Evolutionary conservation across 1,139 yeast genomes (phyloP), one percentile per base, ranked within the genome.

Genomic region (Meyerozyma guilliermondii): DNA sequence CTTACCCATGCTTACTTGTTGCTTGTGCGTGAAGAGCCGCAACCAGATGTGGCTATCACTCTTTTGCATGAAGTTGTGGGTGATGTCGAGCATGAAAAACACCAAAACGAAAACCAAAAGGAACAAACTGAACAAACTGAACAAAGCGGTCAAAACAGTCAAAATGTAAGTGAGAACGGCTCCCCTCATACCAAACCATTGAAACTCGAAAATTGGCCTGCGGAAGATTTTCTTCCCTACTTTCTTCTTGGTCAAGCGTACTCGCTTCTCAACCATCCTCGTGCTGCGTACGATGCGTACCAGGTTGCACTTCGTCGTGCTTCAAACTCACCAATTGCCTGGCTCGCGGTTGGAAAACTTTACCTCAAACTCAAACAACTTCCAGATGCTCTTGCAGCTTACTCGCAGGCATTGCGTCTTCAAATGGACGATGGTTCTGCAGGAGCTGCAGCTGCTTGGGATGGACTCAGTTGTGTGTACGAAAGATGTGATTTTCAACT

Each of bases 301-400:
- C 86, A 81, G 54, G 66, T 71, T 34, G 81, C 86, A 2, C 60
- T 81, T 42, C 68, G 76, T 46, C 65, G 79, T 39, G 80, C 82
- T 0, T 74, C 81, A 16, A 65, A 67, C 29, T 71, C 76, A 11
- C 80, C 86, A 14, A 64, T 79, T 41, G 76, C 83, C 7, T 81
- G 87, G 88, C 59, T 82, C 34, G 80, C 83, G 0, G 80, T 81
- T 20, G 88, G 87, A 1, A 71, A 77, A 23, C 62, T 82, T 40
- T 81, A 81, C 53, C 59, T 81, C 45, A 74, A 74, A 48, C 63
- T 80, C 51, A 76, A 76, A 41, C 87, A 81, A 57, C 59, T 81
- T 23, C 76, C 81, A 4, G 87, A 81, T 53, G 81, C 87, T 0
- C 62, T 81, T 41, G 81, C 83, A 6, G 87, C 87, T 2, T 82